Evolutionary conservation across 2,329 filamentous ascomycete genomes (phyloP).

Genomic region (Apiospora sp.): DNA sequence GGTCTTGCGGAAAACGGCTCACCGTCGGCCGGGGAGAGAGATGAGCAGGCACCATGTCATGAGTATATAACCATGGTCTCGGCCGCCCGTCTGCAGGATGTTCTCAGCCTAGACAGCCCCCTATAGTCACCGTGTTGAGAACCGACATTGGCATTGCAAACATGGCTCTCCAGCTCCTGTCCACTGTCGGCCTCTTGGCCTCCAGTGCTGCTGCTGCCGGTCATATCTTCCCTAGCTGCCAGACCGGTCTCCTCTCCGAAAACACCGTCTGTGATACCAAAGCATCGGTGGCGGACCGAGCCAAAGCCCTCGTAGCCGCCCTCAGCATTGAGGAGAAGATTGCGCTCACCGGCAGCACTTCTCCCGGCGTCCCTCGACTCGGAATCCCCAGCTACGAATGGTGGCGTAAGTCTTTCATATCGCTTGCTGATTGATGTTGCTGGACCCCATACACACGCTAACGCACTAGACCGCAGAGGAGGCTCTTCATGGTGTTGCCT

Average conservation of each 20-base stretch:
- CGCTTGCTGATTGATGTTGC: not conserved
- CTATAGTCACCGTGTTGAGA: not conserved
- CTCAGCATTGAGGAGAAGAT: conserved; percentile 38
- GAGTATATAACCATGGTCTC: not conserved
- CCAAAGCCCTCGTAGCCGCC: conserved; percentile 34
- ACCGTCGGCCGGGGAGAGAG: not conserved
- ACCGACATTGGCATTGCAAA: not conserved
- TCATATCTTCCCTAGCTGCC: conserved; percentile 37
- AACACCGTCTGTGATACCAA: conserved; percentile 36
- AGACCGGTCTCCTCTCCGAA: conserved; percentile 33
- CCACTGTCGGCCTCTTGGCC: conserved; percentile 32
- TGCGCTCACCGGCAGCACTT: conserved; percentile 38
- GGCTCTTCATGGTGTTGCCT: conserved; percentile 68
- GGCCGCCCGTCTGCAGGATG: not conserved
- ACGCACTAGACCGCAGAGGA: conserved; percentile 48
- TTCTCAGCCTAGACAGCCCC: not conserved
- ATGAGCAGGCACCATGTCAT: conserved; percentile 2
- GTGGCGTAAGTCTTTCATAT: conserved; percentile 50
- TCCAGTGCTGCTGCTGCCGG: conserved; percentile 34
- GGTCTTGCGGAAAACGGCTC: conserved; percentile 1
- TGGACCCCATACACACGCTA: not conserved
- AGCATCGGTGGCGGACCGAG: conserved; percentile 33
- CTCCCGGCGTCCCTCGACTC: conserved; percentile 61
- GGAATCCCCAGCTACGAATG: conserved; percentile 67
- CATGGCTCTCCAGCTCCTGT: conserved; percentile 33